Conservation (phyloP, 176 grass and related monocot genomes). For the Stipa capillata region DNA sequence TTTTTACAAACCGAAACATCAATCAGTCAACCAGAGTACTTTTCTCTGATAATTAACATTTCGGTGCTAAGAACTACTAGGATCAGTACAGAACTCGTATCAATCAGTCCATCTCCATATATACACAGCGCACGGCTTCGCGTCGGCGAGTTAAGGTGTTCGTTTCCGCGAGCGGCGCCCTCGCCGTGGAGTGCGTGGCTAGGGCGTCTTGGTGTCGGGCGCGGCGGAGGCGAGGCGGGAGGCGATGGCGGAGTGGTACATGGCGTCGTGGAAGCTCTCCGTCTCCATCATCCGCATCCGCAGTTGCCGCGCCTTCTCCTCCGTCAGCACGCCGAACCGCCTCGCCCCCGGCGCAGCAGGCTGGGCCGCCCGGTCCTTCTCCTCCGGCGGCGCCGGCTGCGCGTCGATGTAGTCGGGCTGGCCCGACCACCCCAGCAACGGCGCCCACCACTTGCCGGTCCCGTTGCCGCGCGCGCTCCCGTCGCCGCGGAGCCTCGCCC, state of each 20-base stretch:
- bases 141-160: neutral
- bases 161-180: too few relatives aligned
- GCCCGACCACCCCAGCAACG: constrained; percentile 76
- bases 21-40: too few relatives aligned
- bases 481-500: neutral
- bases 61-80: neutral
- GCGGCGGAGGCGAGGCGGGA: constrained; percentile 87
- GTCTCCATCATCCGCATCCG: constrained; percentile 70
- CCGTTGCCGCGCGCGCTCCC: neutral
- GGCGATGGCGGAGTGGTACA: constrained; percentile 99
- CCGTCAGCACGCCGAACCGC: constrained; percentile 64
- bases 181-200: neutral
- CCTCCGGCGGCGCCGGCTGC: neutral
- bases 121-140: neutral
- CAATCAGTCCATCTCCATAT: neutral
- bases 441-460: constrained; percentile 78
- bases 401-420: constrained; percentile 84
- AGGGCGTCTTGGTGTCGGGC: neutral
- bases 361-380: neutral
- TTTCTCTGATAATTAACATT: neutral
- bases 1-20: neutral
- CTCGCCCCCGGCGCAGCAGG: neutral
- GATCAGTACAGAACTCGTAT: neutral
- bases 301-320: constrained; percentile 88
- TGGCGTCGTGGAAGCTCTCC: constrained; percentile 78